Base-by-base conservation (phyloP, 2,329 filamentous ascomycete genomes). In the Torrubiellomyces zombiae region DNA sequence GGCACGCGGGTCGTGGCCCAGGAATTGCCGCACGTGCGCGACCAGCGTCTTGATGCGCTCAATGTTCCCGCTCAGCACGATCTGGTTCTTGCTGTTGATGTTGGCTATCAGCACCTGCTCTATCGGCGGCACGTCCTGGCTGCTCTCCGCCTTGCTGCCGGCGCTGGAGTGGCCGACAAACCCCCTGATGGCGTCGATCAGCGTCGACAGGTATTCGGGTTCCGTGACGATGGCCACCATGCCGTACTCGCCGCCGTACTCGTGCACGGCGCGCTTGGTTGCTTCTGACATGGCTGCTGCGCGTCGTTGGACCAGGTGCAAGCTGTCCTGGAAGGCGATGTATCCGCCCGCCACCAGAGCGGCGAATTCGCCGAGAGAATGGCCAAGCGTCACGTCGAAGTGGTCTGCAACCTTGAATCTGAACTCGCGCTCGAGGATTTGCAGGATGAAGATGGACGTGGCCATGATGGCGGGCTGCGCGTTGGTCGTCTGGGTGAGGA, bases 391-490 rank as follows among this genome's bases (percentile, higher is more conserved):
- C 18, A 91, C 71, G 51, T 93, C 80, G 21, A 83, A 73, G 30
- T 75, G 63, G 28, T 78, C 67, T 7, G 58, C 52, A 6, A 74
- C 66, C 29, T 67, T 60, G 53, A 94, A 92, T 20, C 66, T 71
- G 44, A 86, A 94, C 37, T 93, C 80, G 32, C 67, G 59, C 55
- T 94, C 82, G 34, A 95, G 63, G 31, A 94, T 73, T 28, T 80
- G 75, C 27, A 94, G 63, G 43, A 94, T 91, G 30, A 93, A 66
- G 43, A 94, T 74, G 15, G 81, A 91, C 4, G 82, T 89, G 9
- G 83, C 81, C 82, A 95, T 92, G 50, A 94, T 93, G 39, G 86
- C 85, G 2, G 86, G 86, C 50, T 95, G 86, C 4, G 86, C 79
- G 45, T 92, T 85, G 35, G 78, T 70, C 4, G 86, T 94, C 29